These are phyloP conservation scores for Cladosporium phlei DNA, from an alignment of 2,329 filamentous ascomycete species.

Conservation along the genomic window DNA sequence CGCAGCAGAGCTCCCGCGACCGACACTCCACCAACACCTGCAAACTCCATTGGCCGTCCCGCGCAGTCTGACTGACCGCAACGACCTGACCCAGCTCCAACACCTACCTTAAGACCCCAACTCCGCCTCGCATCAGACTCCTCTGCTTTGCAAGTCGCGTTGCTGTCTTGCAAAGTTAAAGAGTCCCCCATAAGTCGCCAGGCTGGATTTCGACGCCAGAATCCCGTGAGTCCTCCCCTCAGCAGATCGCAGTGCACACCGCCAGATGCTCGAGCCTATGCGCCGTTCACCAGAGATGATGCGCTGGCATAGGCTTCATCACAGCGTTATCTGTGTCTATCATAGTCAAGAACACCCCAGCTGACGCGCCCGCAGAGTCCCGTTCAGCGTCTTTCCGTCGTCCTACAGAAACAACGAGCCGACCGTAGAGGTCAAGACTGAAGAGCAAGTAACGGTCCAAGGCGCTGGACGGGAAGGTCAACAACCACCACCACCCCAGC, in stretches of 20 bases:
- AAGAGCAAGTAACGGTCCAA: constrained; percentile 76
- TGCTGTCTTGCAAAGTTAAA: constrained; percentile 53
- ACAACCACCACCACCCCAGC: constrained; percentile 58
- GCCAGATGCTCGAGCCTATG: too few species aligned
- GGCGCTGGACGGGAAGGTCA: constrained; percentile 95
- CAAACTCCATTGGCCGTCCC: constrained; percentile 3
- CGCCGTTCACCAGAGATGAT: too few species aligned
- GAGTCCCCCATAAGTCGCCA: constrained; percentile 76
- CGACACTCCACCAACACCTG: constrained; percentile 6
- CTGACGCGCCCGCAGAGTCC: constrained; percentile 51
- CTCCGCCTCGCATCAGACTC: constrained; percentile 2
- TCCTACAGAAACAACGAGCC: constrained; percentile 75
- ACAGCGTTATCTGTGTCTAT: too few species aligned
- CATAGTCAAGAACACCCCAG: neutral
- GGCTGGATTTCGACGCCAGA: constrained; percentile 99
- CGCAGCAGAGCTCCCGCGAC: neutral
- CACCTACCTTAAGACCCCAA: neutral
- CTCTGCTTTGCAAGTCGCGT: constrained; percentile 14
- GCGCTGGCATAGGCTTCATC: too few species aligned
- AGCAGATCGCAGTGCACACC: neutral
- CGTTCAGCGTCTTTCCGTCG: constrained; percentile 99
- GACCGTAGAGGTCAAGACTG: constrained; percentile 72
- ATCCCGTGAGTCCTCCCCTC: constrained; percentile 55
- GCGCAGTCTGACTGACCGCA: neutral
- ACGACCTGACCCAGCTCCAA: neutral